Base-by-base conservation (phyloP, 768 basidiomycete genomes). In the Zangia roseola region DNA sequence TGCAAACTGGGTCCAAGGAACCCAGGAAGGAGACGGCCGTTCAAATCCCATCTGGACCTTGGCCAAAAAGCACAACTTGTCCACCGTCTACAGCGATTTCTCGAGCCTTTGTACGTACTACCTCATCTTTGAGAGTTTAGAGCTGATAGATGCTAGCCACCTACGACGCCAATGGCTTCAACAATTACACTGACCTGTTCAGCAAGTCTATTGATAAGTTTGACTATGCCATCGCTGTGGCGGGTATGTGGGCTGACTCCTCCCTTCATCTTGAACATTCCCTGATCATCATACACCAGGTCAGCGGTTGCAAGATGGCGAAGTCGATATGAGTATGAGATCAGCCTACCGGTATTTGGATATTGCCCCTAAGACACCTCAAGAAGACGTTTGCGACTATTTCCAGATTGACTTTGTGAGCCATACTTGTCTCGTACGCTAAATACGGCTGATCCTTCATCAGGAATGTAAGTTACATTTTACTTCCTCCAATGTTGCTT, bases 1-100 rank as follows among this genome's bases (percentile, higher is more conserved):
- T 35, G 73, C 83, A 7, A 83, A 82, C 53, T 85, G 83, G 82
- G 68, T 85, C 26, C 82, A 79, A 47, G 79, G 77, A 21, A 75
- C 74, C 0, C 79, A 80, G 49, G 60, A 65, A 2, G 75, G 69
- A 2, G 56, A 71, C 28, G 82, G 80, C 3, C 69, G 74, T 20
- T 69, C 72, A 6, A 87, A 87, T 58, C 85, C 86, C 1, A 80
- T 87, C 14, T 78, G 76, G 60, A 64, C 65, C 17, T 69, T 87
- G 40, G 82, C 79, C 21, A 68, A 74, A 58, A 82, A 83, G 54
- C 77, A 84, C 54, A 71, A 74, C 25, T 50, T 85, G 17, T 67
- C 67, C 45, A 78, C 76, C 0, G 69, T 63, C 33, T 66, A 65
- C 31, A 39, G 20, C 13, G 38, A 39, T 24, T 39, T 20, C 21